A percentile compares a stretch with the other conserved stretches of the same genome.
phyloP scores from a whole-genome alignment of 2,329 filamentous ascomycete genomes.

The Arthrobotrys conoides region DNA sequence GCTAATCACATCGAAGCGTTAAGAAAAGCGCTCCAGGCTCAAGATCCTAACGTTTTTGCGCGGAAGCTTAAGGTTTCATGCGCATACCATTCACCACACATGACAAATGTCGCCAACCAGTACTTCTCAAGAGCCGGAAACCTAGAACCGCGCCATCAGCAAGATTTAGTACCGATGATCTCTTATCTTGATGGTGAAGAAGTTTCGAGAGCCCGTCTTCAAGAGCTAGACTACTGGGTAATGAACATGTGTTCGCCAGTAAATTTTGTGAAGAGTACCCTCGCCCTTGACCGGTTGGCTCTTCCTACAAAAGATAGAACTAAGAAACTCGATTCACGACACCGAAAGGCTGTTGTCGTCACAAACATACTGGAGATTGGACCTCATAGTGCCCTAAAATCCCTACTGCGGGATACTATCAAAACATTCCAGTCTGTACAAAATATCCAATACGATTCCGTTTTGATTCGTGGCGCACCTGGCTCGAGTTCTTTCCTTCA shows the following conservation, averaged over 20 bases:
- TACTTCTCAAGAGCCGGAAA: conserved; percentile 62
- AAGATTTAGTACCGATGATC: conserved; percentile 12
- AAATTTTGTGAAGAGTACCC: conserved; percentile 8
- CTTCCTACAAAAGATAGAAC: background rate
- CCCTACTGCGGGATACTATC: conserved; percentile 27
- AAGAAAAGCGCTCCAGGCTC: background rate
- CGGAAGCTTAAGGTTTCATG: conserved; percentile 67
- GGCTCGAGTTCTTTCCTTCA: conserved; percentile 12
- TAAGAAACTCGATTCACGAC: conserved; percentile 17
- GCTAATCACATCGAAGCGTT: conserved; percentile 64
- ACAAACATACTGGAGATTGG: conserved; percentile 49
- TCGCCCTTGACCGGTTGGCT: conserved; percentile 19
- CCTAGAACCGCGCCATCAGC: conserved; percentile 8
- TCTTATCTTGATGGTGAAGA: conserved; percentile 35
- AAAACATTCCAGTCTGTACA: conserved; percentile 12
- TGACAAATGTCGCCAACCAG: conserved; percentile 65
- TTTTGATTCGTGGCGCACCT: conserved; percentile 17
- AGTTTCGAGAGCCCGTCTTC: conserved; percentile 13
- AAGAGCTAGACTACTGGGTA: conserved; percentile 37
- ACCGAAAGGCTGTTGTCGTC: conserved; percentile 9
- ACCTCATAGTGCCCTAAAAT: conserved; percentile 30
- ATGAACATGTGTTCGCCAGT: conserved; percentile 29
- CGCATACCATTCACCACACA: conserved; percentile 69
- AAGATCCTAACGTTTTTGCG: conserved; percentile 61
- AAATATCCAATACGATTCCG: conserved; percentile 39